Percentiles rank a stretch among this genome's conserved stretches.
Conservation (phyloP, 345 rosid genomes). For the Schrenkiella parvula region DNA sequence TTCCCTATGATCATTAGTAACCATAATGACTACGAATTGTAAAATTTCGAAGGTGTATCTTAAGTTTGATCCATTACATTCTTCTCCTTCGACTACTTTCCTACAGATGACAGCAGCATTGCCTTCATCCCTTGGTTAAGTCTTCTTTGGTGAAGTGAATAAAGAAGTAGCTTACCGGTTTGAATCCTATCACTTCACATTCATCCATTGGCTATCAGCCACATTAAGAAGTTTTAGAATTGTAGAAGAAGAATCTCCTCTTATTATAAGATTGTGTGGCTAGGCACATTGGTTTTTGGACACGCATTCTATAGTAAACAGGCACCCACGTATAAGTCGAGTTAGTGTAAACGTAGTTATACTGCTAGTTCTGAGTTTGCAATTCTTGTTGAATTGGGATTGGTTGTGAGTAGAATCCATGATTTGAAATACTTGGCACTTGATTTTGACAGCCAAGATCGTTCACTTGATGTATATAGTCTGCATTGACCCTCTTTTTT, state of each 20-base stretch:
- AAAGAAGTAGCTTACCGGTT: neutral
- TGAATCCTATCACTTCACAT: neutral
- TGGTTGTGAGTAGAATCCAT: neutral
- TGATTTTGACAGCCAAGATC: conserved; percentile 4
- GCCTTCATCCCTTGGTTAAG: neutral
- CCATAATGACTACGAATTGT: neutral
- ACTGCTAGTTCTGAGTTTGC: conserved; percentile 3
- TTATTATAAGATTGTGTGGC: neutral
- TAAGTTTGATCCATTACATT: neutral
- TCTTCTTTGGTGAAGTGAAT: neutral
- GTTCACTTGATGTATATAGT: neutral
- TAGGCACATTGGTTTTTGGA: neutral
- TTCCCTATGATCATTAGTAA: neutral
- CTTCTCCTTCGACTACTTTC: neutral
- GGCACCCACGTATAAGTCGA: neutral
- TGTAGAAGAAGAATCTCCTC: neutral
- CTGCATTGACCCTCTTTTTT: neutral
- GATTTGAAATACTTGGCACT: neutral
- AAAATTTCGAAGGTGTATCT: neutral
- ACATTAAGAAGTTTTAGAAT: neutral
- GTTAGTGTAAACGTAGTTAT: neutral
- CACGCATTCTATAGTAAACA: too few relatives aligned
- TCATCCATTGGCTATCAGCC: neutral
- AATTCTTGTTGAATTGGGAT: neutral
- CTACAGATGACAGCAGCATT: neutral